Evolutionary conservation across 441 rosid species (phyloP).

Genomic region (Pelargonium fulgidum): DNA sequence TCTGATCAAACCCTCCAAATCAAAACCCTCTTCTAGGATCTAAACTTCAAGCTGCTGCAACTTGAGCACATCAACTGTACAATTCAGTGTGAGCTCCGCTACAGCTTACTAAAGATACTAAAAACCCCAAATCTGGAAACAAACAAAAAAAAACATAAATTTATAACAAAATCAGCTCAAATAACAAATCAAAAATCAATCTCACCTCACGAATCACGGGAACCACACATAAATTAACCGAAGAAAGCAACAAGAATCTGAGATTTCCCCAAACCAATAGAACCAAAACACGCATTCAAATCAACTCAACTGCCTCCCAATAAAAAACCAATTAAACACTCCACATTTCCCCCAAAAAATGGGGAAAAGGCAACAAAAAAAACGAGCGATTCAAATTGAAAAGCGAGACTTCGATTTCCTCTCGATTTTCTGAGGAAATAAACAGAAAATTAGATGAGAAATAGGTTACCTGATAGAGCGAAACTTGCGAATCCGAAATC

Average conservation of each 20-base stretch:
- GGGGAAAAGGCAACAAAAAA: not conserved
- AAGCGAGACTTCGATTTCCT: not conserved
- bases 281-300: no score
- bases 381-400: not conserved
- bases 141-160: not conserved
- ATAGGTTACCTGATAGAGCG: constrained; percentile 19
- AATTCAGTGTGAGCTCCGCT: constrained; percentile 24
- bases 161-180: constrained; percentile 3
- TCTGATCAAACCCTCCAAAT: constrained; percentile 13
- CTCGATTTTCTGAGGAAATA: not conserved
- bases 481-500: constrained; percentile 18
- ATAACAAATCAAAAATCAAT: constrained; percentile 11
- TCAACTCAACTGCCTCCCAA: not conserved
- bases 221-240: no score
- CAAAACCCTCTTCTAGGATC: constrained; percentile 14
- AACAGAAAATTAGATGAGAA: not conserved
- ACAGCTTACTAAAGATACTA: constrained; percentile 27
- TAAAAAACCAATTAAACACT: not conserved
- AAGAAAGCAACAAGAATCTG: no score
- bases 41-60: not conserved
- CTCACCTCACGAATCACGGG: not conserved
- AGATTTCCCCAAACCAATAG: not conserved
- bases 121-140: constrained; percentile 33
- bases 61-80: no score
- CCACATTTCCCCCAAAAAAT: constrained; percentile 2